A percentile compares a stretch with the other conserved stretches of the same genome.
These are phyloP conservation scores for Brassica balearica DNA, from an alignment of 441 rosid genomes.

Conservation along the genomic window DNA sequence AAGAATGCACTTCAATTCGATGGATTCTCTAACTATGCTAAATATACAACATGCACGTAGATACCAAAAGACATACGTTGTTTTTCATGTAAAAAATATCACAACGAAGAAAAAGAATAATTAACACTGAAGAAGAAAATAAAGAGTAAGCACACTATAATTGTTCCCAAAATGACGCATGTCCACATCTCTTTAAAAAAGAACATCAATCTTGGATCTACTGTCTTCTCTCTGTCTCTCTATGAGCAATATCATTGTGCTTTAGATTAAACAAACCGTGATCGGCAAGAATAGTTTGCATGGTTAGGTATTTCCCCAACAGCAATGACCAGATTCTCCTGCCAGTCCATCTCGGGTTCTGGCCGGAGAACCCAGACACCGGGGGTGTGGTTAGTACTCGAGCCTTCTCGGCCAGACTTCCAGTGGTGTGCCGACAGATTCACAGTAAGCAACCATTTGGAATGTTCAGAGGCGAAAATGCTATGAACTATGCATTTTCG, in stretches of 20 bases:
- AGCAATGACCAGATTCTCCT: slow-evolving; percentile 14
- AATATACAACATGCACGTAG: background rate
- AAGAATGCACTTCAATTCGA: background rate
- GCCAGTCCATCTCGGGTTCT: slow-evolving; percentile 30
- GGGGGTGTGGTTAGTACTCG: background rate
- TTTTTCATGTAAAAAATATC: background rate
- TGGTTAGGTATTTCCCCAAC: slow-evolving; percentile 48
- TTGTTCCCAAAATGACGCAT: slow-evolving; percentile 38
- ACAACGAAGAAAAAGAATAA: background rate
- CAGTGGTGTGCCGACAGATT: slow-evolving; percentile 46
- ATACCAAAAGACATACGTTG: background rate
- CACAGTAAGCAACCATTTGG: slow-evolving; percentile 41
- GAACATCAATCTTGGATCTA: slow-evolving; percentile 30
- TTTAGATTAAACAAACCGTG: background rate
- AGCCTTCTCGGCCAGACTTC: slow-evolving; percentile 25
- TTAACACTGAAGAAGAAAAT: background rate
- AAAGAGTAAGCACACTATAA: slow-evolving; percentile 10
- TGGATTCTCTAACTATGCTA: background rate
- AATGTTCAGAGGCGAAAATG: slow-evolving; percentile 55
- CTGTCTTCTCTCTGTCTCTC: background rate
- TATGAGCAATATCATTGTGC: slow-evolving; percentile 12
- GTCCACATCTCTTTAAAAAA: slow-evolving; percentile 31
- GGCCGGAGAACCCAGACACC: slow-evolving; percentile 25
- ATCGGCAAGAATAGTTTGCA: slow-evolving; percentile 20
- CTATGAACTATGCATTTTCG: slow-evolving; percentile 50